Evolutionary conservation across 371 early-diverging fungal genomes (phyloP), one percentile per base, ranked within the genome.

Genomic region (Rhizomucor miehei): DNA sequence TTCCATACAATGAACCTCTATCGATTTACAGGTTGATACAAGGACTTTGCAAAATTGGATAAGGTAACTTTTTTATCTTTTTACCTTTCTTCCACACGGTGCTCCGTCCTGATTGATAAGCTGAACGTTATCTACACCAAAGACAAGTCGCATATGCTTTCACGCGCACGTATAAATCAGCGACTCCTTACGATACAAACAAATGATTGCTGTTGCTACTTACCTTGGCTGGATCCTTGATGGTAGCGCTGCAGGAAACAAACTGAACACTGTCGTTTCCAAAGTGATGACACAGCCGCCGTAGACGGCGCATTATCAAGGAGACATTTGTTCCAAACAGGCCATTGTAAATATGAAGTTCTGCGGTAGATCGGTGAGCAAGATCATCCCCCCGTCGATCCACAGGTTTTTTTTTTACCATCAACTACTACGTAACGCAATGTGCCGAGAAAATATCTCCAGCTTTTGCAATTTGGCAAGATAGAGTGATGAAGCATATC

Each of bases 401-500:
- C n/a, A n/a, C n/a, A n/a, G 1, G 14, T 13, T 47, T 2, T 3
- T 29, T 6, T 14, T n/a, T 52, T 69, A 85, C 84, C 88, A 65
- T 93, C 93, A 13, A 93, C 65, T 0, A 93, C 83, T 1, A 92
- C 80, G 49, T 79, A 77, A 44, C 65, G 67, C 39, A 93, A 52
- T 1, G 68, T 48, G 1, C 23, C 35, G 25, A 88, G 60, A 59
- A 89, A 85, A 14, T 48, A 21, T 6, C 44, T 58, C 92, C 92
- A 93, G 19, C 59, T 51, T 13, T 48, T 48, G 1, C 69, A 60
- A 51, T 80, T 71, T 0, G 91, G 92, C 38, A 90, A 64, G 44
- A 92, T 81, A 1, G 86, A 66, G 48, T 77, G 62, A 62, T 93
- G 92, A 8, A 93, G 64, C 73, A 89, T 91, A 55, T 93, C 93